A percentile compares a stretch with the other conserved stretches of the same genome.
Evolutionary conservation across 2,329 filamentous ascomycete species (phyloP).

Genomic region (Sporothrix euskadiensis): DNA sequence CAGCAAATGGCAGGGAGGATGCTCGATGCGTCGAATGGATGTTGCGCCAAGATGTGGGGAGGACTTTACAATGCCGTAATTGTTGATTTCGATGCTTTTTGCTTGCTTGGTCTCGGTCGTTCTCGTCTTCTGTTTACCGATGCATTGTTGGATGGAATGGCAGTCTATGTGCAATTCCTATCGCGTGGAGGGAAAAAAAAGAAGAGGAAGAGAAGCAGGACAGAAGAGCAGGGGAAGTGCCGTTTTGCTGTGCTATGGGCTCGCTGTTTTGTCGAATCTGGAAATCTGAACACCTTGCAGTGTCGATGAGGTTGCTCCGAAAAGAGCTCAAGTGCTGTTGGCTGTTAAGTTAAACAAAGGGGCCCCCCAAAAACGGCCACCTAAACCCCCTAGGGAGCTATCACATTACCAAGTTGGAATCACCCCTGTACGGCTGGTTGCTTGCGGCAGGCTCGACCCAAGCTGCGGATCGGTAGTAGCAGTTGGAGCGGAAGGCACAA

Average conservation of each 20-base stretch:
- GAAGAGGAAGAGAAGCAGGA: background rate
- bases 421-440: slow-evolving; percentile 6
- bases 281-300: slow-evolving; percentile 6
- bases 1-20: background rate
- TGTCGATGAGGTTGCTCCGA: slow-evolving; percentile 4
- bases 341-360: slow-evolving; percentile 3
- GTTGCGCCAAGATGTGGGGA: background rate
- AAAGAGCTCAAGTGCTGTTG: slow-evolving; percentile 9
- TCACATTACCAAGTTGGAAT: background rate
- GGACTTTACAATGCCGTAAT: background rate
- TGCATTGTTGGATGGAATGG: slow-evolving; percentile 5
- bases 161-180: background rate
- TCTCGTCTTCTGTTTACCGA: background rate
- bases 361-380: slow-evolving; percentile 7
- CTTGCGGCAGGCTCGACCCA: slow-evolving; percentile 14
- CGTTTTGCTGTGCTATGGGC: background rate
- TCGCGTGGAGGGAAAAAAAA: background rate
- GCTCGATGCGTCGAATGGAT: background rate
- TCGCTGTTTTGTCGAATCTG: background rate
- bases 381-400: background rate
- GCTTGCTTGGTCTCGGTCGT: background rate
- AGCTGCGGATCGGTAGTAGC: background rate
- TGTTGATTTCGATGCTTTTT: background rate
- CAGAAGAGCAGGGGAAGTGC: background rate
- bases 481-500: background rate